A percentile compares a stretch with the other conserved stretches of the same genome.
Evolutionary conservation across 257 asterid genomes (phyloP).

Genomic region (Salvia rosmarinus): DNA sequence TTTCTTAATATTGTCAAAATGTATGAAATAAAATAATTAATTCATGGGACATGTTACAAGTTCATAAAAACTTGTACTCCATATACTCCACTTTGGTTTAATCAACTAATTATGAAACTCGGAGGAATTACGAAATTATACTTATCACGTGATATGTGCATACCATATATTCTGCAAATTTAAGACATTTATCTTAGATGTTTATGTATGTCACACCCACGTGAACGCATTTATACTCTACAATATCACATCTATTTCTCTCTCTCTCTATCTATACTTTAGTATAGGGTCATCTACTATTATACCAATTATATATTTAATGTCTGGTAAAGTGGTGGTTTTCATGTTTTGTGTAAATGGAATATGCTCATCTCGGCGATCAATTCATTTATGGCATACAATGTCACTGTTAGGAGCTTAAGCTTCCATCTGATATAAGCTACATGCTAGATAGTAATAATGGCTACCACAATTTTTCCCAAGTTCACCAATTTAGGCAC

Average conservation of each 20-base stretch:
- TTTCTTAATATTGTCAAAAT: too few relatives aligned
- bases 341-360: not conserved
- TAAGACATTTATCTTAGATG: not conserved
- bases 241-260: not conserved
- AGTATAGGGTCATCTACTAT: not conserved
- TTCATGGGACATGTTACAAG: too few relatives aligned
- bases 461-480: too few relatives aligned
- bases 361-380: not conserved
- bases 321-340: not conserved
- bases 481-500: too few relatives aligned
- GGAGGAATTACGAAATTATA: slow-evolving; percentile 2
- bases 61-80: too few relatives aligned
- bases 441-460: too few relatives aligned
- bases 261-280: not conserved
- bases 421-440: too few relatives aligned
- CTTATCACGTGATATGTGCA: slow-evolving; percentile 4
- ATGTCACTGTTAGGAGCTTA: too few relatives aligned
- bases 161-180: not conserved
- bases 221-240: slow-evolving; percentile 16
- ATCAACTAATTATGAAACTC: not conserved
- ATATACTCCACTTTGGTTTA: too few relatives aligned
- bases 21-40: too few relatives aligned
- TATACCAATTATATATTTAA: not conserved
- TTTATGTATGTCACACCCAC: not conserved
- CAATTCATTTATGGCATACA: not conserved